These are phyloP conservation scores for Begonia fuchsioides DNA, from an alignment of 306 rosid genomes.

Conservation along the genomic window DNA sequence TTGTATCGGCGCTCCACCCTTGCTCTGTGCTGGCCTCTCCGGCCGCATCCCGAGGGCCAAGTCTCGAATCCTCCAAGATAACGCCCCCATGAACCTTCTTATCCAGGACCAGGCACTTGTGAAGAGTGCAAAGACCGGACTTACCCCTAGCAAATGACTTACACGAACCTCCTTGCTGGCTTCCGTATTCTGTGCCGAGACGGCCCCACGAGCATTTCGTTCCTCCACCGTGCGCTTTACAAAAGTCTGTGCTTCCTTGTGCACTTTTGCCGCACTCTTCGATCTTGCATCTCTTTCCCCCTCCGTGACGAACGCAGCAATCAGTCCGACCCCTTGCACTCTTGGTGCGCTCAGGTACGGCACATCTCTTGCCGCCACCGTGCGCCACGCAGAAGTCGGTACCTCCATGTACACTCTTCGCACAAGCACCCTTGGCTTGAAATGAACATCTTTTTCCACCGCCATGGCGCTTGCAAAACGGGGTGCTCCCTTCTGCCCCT, in stretches of 20 bases:
- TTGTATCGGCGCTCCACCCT: too few relatives aligned
- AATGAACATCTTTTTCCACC: constrained; percentile 89
- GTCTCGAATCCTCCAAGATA: constrained; percentile 43
- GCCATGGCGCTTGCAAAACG: constrained; percentile 89
- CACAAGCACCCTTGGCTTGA: constrained; percentile 66
- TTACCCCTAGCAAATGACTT: constrained; percentile 81
- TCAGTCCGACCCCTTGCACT: constrained; percentile 94
- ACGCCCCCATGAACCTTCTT: constrained; percentile 92
- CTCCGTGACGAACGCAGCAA: constrained; percentile 90
- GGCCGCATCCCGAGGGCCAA: constrained; percentile 25
- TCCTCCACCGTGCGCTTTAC: constrained; percentile 99
- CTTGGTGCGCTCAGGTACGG: constrained; percentile 71
- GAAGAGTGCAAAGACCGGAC: constrained; percentile 80
- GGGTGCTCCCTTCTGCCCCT: constrained; percentile 95
- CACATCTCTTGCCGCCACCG: constrained; percentile 94
- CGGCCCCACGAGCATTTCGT: constrained; percentile 93
- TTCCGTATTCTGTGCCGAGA: constrained; percentile 51
- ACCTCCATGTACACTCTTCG: constrained; percentile 92
- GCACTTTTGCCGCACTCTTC: constrained; percentile 91
- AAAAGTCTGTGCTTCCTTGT: constrained; percentile 89
- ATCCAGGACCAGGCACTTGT: constrained; percentile 71
- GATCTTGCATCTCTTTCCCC: constrained; percentile 82
- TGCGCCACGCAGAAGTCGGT: constrained; percentile 93
- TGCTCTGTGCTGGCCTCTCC: constrained; percentile 26
- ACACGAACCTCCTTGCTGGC: constrained; percentile 46